These are phyloP conservation scores for Xylaria intraflava DNA, from an alignment of 495 filamentous ascomycete genomes.

Conservation along the genomic window DNA sequence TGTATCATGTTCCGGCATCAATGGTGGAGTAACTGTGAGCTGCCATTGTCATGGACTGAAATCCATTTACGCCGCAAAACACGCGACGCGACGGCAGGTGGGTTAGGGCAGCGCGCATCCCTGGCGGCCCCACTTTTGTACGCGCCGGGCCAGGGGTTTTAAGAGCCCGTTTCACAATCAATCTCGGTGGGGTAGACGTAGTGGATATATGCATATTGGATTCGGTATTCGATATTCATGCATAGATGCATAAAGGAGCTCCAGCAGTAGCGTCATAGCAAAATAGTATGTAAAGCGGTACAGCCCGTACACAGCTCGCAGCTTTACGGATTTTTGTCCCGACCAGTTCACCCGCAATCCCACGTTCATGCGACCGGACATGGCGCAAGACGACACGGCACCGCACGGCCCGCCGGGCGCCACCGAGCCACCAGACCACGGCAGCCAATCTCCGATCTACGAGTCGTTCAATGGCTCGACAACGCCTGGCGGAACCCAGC, in stretches of 20 bases:
- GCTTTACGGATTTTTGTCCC: slow-evolving; percentile 3
- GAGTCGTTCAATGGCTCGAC: slow-evolving; percentile 37
- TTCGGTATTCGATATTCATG: no score
- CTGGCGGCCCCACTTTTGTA: not conserved
- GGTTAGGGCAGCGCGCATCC: slow-evolving; percentile 4
- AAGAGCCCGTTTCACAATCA: slow-evolving; percentile 2
- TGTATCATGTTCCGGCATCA: not conserved
- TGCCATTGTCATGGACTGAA: not conserved
- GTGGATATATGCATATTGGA: not conserved
- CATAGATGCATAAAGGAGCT: no score
- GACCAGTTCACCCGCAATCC: not conserved
- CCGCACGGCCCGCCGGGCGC: slow-evolving; percentile 30
- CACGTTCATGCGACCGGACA: slow-evolving; percentile 5
- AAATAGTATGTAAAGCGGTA: no score
- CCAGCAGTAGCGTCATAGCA: slow-evolving; percentile 11
- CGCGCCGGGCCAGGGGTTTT: slow-evolving; percentile 5
- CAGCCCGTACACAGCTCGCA: no score
- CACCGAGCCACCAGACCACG: slow-evolving; percentile 28
- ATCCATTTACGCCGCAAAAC: slow-evolving; percentile 16
- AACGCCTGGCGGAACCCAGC: slow-evolving; percentile 20
- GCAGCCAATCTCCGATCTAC: slow-evolving; percentile 27
- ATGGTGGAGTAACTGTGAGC: not conserved
- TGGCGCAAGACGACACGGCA: slow-evolving; percentile 25
- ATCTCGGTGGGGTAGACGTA: not conserved
- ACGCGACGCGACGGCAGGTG: slow-evolving; percentile 10